Conservation (phyloP, 768 basidiomycete genomes). For the Lactarius pseudohatsudake region DNA sequence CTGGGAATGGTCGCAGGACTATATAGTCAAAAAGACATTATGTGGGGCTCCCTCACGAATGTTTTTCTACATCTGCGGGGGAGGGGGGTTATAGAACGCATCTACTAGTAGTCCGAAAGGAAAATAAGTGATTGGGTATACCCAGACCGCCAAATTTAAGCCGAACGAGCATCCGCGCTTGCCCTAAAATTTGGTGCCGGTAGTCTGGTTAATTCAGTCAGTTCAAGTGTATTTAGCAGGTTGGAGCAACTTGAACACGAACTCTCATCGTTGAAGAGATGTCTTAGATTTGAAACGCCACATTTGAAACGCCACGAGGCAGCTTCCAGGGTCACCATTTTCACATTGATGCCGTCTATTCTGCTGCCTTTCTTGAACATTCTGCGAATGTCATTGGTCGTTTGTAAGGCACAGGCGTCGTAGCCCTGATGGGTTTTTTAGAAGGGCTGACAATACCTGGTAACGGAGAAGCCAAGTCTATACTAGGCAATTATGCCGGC, state of each 20-base stretch:
- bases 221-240: neutral
- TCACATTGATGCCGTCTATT: neutral
- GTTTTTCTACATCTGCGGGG: neutral
- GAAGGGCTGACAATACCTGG: neutral
- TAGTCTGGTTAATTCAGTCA: neutral
- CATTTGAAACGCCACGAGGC: neutral
- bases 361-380: neutral
- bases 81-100: neutral
- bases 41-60: neutral
- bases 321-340: neutral
- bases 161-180: neutral
- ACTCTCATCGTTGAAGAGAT: neutral
- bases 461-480: neutral
- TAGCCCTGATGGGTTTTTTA: neutral
- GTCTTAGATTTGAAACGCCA: neutral
- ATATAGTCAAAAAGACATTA: neutral
- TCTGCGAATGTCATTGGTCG: neutral
- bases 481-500: slow-evolving; percentile 10
- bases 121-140: neutral
- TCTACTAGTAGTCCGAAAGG: neutral
- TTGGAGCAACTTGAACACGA: neutral
- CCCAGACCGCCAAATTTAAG: neutral
- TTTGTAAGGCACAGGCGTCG: neutral
- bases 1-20: neutral
- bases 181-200: neutral